Percentiles rank a stretch among this genome's conserved stretches.
phyloP scores from a whole-genome alignment of 768 basidiomycete species.

The Tricholoma hemisulphureum region DNA sequence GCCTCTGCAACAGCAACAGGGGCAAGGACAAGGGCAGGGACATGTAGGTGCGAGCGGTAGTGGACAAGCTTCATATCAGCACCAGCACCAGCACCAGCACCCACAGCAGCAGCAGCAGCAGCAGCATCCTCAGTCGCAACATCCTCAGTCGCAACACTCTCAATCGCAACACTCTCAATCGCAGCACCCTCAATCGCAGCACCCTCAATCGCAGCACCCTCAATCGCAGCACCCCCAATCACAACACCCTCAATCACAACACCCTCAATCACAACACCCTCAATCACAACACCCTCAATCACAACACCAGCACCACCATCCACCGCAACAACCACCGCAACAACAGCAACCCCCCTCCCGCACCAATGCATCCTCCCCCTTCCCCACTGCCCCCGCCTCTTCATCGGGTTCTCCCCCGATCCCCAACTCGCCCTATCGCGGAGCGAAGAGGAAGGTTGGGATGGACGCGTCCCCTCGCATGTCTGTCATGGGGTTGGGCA shows the following conservation, averaged over 20 bases:
- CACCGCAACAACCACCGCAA: conserved; percentile 14
- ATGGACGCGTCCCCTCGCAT: conserved; percentile 23
- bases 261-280: conserved; percentile 2
- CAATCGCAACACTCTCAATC: conserved; percentile 9
- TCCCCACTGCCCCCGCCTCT: neutral
- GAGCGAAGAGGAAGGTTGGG: conserved; percentile 29
- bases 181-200: neutral
- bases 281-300: conserved; percentile 13
- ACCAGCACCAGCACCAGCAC: conserved; percentile 11
- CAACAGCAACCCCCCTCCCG: conserved; percentile 9
- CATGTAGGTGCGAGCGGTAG: neutral
- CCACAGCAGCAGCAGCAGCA: conserved; percentile 17
- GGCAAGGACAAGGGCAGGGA: neutral
- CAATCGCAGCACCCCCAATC: neutral
- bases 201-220: conserved; percentile 3
- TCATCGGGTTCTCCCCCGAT: conserved; percentile 7
- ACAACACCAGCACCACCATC: conserved; percentile 10
- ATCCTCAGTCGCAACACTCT: conserved; percentile 4
- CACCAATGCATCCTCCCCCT: conserved; percentile 1
- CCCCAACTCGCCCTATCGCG: conserved; percentile 29
- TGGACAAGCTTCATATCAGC: conserved; percentile 4
- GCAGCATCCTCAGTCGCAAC: neutral
- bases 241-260: conserved; percentile 1
- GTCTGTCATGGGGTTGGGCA: conserved; percentile 1
- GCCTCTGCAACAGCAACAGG: too few species aligned